Conservation (phyloP, 345 rosid species). For the Arabidopsis suecica region DNA sequence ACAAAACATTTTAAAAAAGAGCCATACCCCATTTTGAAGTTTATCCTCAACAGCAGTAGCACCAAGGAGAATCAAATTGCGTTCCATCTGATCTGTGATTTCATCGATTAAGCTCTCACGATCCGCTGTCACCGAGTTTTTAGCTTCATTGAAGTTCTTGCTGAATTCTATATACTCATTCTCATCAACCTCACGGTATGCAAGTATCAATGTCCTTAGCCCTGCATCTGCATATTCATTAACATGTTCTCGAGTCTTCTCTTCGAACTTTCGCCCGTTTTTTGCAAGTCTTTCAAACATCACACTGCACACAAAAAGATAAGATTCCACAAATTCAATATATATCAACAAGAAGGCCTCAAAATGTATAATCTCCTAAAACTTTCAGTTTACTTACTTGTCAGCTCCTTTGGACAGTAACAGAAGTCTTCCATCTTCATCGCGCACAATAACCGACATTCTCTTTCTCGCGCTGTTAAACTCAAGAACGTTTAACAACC, state of each 20-base stretch:
- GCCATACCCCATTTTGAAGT: constrained; percentile 91
- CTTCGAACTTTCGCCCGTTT: constrained; percentile 60
- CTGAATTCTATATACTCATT: constrained; percentile 73
- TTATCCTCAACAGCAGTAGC: constrained; percentile 98
- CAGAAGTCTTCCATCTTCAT: constrained; percentile 73
- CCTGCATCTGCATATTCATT: constrained; percentile 93
- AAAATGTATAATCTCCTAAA: constrained; percentile 22
- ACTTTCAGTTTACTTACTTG: constrained; percentile 58
- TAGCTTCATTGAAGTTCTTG: constrained; percentile 70
- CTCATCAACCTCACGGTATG: constrained; percentile 81
- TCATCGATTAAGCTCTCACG: constrained; percentile 77
- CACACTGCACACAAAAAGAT: constrained; percentile 58
- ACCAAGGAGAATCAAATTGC: constrained; percentile 80
- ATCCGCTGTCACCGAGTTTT: constrained; percentile 61
- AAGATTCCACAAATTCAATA: constrained; percentile 18
- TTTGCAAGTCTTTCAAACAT: constrained; percentile 89
- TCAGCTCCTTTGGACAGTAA: constrained; percentile 96
- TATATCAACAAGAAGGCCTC: constrained; percentile 23
- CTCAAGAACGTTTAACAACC: constrained; percentile 73
- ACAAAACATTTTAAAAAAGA: background rate
- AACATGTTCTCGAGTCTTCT: constrained; percentile 69
- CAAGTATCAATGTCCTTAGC: constrained; percentile 90
- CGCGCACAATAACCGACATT: constrained; percentile 88
- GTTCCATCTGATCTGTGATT: constrained; percentile 73
- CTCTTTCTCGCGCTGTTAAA: constrained; percentile 65